These are phyloP conservation scores for Globisporangium alternatum DNA, from an alignment of 352 stramenopile genomes.

Conservation along the genomic window DNA sequence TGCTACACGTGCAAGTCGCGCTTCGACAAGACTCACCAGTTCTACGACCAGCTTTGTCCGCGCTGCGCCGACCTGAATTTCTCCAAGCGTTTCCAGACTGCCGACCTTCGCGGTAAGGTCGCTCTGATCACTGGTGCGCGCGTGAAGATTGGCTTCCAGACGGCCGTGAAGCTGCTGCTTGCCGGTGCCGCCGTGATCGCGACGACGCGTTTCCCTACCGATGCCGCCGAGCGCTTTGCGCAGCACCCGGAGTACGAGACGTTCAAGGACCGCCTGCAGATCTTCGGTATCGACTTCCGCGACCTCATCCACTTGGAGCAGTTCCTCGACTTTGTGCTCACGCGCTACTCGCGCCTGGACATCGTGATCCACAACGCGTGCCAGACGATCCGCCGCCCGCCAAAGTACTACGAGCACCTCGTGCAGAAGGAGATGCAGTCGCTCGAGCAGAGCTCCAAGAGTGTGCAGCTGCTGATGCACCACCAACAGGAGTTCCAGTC, in stretches of 20 bases:
- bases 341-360: conserved; percentile 89
- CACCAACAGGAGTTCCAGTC: conserved; percentile 78
- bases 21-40: conserved; percentile 95
- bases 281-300: conserved; percentile 96
- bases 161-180: conserved; percentile 92
- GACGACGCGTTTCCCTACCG: conserved; percentile 94
- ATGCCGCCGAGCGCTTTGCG: conserved; percentile 89
- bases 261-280: conserved; percentile 92
- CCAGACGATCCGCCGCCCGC: conserved; percentile 94
- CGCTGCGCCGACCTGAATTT: conserved; percentile 94
- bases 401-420: conserved; percentile 92
- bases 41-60: conserved; percentile 95
- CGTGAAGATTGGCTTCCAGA: conserved; percentile 97
- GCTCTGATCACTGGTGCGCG: conserved; percentile 93
- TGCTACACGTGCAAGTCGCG: conserved; percentile 96
- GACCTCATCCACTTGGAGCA: conserved; percentile 95
- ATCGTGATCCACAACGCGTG: conserved; percentile 98
- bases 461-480: conserved; percentile 69
- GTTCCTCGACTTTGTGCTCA: conserved; percentile 88
- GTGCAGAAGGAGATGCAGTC: conserved; percentile 82
- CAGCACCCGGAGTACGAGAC: conserved; percentile 90
- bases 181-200: conserved; percentile 92
- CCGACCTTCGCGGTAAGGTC: conserved; percentile 87
- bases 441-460: conserved; percentile 44
- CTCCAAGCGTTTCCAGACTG: conserved; percentile 91